Conservation (phyloP, 345 rosid species). For the Leavenworthia alabamica region DNA sequence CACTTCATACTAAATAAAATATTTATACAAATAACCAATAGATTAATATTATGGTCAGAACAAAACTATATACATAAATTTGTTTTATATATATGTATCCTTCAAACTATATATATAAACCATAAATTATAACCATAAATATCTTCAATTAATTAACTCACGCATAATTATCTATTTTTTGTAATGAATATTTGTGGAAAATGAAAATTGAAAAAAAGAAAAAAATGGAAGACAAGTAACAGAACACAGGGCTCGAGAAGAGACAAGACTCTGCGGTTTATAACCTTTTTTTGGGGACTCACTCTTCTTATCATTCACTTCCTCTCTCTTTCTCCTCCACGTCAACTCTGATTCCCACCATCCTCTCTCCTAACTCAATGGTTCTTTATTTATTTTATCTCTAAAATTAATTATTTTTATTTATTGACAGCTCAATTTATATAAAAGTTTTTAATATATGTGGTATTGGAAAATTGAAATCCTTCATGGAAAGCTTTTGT, state of each 20-base stretch:
- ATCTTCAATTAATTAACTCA: neutral
- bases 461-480: neutral
- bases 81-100: neutral
- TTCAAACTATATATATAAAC: neutral
- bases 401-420: too few species aligned
- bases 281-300: conserved; percentile 34
- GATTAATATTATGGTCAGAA: neutral
- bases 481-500: neutral
- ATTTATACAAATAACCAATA: neutral
- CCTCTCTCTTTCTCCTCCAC: conserved; percentile 26
- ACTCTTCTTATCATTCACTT: conserved; percentile 35
- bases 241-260: conserved; percentile 38
- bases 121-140: neutral
- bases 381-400: too few species aligned
- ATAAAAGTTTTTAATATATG: neutral
- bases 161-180: neutral
- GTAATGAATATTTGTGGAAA: neutral
- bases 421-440: neutral
- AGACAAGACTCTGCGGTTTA: conserved; percentile 33
- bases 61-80: neutral
- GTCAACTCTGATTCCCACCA: conserved; percentile 29
- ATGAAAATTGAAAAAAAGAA: neutral
- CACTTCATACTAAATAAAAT: neutral
- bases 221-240: conserved; percentile 9
- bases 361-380: neutral